Conservation (phyloP, 495 filamentous ascomycete species). For the Annulohypoxylon bovei region DNA sequence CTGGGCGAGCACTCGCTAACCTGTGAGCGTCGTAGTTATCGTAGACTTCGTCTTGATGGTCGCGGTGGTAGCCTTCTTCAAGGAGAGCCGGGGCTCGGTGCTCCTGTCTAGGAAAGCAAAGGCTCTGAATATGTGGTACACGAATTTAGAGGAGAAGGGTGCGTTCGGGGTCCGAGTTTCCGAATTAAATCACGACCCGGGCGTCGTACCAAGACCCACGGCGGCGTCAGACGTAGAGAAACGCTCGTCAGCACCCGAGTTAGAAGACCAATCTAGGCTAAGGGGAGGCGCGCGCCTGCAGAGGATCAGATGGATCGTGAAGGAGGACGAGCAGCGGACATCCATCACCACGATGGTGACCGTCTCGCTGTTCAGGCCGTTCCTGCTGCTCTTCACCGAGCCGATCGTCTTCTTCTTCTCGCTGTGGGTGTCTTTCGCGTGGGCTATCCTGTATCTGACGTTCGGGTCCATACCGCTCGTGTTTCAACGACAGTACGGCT, state of each 20-base stretch:
- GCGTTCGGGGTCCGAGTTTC: slow-evolving; percentile 68
- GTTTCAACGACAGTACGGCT: slow-evolving; percentile 74
- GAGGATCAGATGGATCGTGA: slow-evolving; percentile 85
- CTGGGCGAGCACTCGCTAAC: background rate
- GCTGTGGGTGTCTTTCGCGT: slow-evolving; percentile 88
- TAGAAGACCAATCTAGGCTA: slow-evolving; percentile 44
- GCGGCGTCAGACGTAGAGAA: slow-evolving; percentile 43
- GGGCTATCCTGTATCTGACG: slow-evolving; percentile 89
- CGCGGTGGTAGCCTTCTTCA: slow-evolving; percentile 72
- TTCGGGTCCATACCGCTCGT: slow-evolving; percentile 83
- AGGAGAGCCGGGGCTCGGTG: slow-evolving; percentile 85
- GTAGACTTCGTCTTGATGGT: slow-evolving; percentile 69
- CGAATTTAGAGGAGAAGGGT: slow-evolving; percentile 71
- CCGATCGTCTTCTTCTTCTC: slow-evolving; percentile 96
- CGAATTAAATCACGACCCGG: background rate
- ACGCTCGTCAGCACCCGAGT: background rate
- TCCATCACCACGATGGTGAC: slow-evolving; percentile 76
- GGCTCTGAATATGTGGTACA: slow-evolving; percentile 82
- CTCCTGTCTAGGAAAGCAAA: slow-evolving; percentile 80
- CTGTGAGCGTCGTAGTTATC: slow-evolving; percentile 60
- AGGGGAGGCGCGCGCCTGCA: slow-evolving; percentile 46
- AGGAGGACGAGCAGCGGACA: slow-evolving; percentile 80
- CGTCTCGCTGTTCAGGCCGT: slow-evolving; percentile 81
- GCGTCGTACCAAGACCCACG: background rate
- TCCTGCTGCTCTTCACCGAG: slow-evolving; percentile 87